Base-by-base conservation (phyloP, 345 rosid species). In the Citrus sp. region DNA sequence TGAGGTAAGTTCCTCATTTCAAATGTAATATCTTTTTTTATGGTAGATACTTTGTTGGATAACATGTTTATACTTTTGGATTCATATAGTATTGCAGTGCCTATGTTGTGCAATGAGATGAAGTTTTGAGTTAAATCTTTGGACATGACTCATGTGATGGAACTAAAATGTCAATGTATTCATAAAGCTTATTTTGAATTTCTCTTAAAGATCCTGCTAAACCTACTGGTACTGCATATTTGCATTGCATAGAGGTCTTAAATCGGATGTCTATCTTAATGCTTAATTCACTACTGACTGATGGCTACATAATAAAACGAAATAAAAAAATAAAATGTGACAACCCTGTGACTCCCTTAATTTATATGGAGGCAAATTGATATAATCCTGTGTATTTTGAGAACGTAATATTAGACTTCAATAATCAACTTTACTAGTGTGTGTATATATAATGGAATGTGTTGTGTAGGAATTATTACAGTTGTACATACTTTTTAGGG, bases 1-100 rank as follows among this genome's bases (percentile, higher is more conserved):
- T 40, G 88, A 84, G 87, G 99, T 90, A 74, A 87, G 89, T 81
- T 35, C 59, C 27, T 27, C 1, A 49, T 63, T 46, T 58, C 46
- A 37, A 34, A 18, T 82, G 19, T 19, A 64, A 54, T 67, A 3
- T 72, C 80, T 63, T 58, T 37, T 60, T 32, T 38, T 2, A 16
- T 56, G 14, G 19, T 49, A 65, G 70, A 60, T 73, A 25, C 27
- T 7, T 63, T 73, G n/a, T 4, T 77, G 14, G 67, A 67, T 71
- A 60, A 34, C 71, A 18, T 22, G n/a, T 28, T 32, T 34, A 34
- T 58, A 22, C 21, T 63, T 84, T 19, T 72, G 21, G 61, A 4
- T 40, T 19, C 24, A 18, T 12, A 16, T 49, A 38, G n/a, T 34
- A 12, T 46, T 9, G 25, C 25, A 14, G 35, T 63, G 51, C 69